A percentile compares a stretch with the other conserved stretches of the same genome.
phyloP scores from a whole-genome alignment of 345 rosid genomes.

The Raphanus raphanistrum region DNA sequence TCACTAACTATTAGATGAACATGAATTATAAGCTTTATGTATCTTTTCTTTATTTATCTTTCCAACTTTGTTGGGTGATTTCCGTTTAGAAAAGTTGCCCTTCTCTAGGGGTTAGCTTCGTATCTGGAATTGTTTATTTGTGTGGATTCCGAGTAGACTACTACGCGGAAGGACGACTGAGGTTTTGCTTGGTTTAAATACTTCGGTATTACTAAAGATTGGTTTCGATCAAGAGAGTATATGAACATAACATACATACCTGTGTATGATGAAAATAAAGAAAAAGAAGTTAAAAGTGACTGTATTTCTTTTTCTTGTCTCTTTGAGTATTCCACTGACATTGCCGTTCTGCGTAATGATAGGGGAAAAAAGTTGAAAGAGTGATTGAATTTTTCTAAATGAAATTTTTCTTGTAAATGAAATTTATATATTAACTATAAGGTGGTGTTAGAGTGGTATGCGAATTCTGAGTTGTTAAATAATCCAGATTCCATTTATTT shows the following conservation, averaged over 20 bases:
- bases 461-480: too few species aligned
- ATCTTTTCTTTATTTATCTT: not conserved
- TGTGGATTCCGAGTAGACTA: not conserved
- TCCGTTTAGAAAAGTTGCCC: not conserved
- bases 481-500: too few species aligned
- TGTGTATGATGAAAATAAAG: constrained; percentile 16
- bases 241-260: constrained; percentile 3
- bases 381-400: not conserved
- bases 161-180: not conserved
- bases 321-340: constrained; percentile 31
- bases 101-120: not conserved
- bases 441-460: too few species aligned
- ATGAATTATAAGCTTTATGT: not conserved
- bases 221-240: not conserved
- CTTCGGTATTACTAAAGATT: not conserved
- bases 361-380: constrained; percentile 3
- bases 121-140: not conserved
- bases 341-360: not conserved
- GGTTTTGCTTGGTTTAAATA: not conserved
- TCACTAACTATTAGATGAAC: not conserved
- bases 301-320: constrained; percentile 1
- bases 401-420: not conserved
- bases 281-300: constrained; percentile 13
- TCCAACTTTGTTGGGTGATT: not conserved
- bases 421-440: too few species aligned